Conservation (phyloP, 2,329 filamentous ascomycete genomes). For the Drechslerella coelobrocha region DNA sequence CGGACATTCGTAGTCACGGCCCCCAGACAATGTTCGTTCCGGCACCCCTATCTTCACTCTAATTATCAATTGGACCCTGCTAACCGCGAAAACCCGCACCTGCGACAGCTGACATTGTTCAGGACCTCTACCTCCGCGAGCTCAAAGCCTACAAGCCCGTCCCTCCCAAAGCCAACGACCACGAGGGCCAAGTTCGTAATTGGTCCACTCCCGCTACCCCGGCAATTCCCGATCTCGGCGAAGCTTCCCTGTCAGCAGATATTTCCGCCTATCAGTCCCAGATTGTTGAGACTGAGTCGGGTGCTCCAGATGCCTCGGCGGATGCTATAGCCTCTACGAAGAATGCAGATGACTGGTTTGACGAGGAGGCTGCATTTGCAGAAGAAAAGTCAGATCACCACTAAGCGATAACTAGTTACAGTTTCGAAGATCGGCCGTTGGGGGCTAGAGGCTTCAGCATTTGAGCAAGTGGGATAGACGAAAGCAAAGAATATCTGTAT, state of each 20-base stretch:
- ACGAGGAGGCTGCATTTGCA: conserved; percentile 68
- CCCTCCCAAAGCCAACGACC: conserved; percentile 80
- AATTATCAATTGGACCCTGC: not conserved
- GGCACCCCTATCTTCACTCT: not conserved
- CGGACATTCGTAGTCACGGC: conserved; percentile 43
- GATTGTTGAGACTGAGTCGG: conserved; percentile 86
- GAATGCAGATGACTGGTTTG: conserved; percentile 78
- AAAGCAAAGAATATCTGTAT: conserved; percentile 25
- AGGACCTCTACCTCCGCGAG: conserved; percentile 96
- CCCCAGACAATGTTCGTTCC: conserved; percentile 38
- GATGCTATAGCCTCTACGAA: conserved; percentile 62
- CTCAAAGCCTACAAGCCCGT: conserved; percentile 93
- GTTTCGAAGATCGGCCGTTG: conserved; percentile 21
- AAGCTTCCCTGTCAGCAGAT: conserved; percentile 88
- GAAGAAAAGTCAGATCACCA: conserved; percentile 63
- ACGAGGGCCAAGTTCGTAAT: conserved; percentile 88
- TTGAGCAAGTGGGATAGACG: not conserved
- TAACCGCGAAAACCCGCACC: conserved; percentile 49
- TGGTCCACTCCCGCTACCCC: conserved; percentile 82
- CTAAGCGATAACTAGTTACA: conserved; percentile 37
- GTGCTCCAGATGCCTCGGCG: conserved; percentile 67
- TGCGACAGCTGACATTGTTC: conserved; percentile 84
- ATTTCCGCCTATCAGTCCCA: conserved; percentile 94
- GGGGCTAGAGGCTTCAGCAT: no score
- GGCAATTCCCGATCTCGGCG: conserved; percentile 76